Evolutionary conservation across 768 basidiomycete genomes (phyloP), one percentile per base, ranked within the genome.

Genomic region (Boletales sp.): DNA sequence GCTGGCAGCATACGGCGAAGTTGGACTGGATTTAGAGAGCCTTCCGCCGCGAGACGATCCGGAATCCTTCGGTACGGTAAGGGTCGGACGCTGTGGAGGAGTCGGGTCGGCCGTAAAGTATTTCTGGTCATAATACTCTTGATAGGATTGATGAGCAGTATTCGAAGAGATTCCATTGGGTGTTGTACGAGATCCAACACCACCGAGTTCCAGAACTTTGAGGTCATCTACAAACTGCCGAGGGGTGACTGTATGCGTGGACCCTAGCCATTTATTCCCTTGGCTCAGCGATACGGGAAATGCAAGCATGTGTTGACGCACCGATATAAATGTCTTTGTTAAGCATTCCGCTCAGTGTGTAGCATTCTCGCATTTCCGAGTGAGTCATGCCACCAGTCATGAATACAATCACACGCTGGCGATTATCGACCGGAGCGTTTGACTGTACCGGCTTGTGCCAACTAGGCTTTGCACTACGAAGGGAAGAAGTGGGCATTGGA

Each of bases 341-440:
- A 46, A 91, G 65, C 2, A 81, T 65, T 41, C 73, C 75, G 4
- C 91, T 87, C 14, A 95, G 74, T 44, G 84, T 76, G 63, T 97
- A 98, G 41, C 82, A 86, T 60, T 93, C 83, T 52, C 95, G 78
- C 69, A 94, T 86, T 70, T 99, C 96, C 0, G 94, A 95, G 65
- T 93, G 94, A 2, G 96, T 94, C 80, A 94, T 85, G 2, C 96
- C 96, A 33, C 96, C 96, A 13, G 90, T 89, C 19, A 97, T 76
- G 68, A 98, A 98, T 15, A 97, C 80, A 33, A 99, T 76, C 13
- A 96, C 61, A 28, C 95, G 79, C 67, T 91, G 87, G 51, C 82
- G 78, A 44, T 79, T 75, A 33, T 85, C 73, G 70, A 66, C 79
- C 31, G 71, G 60, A 18, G 72, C 63, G 21, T 73, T 77, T 5